These are phyloP conservation scores for Pseudoturritis turrita DNA, from an alignment of 345 rosid species.

Conservation along the genomic window DNA sequence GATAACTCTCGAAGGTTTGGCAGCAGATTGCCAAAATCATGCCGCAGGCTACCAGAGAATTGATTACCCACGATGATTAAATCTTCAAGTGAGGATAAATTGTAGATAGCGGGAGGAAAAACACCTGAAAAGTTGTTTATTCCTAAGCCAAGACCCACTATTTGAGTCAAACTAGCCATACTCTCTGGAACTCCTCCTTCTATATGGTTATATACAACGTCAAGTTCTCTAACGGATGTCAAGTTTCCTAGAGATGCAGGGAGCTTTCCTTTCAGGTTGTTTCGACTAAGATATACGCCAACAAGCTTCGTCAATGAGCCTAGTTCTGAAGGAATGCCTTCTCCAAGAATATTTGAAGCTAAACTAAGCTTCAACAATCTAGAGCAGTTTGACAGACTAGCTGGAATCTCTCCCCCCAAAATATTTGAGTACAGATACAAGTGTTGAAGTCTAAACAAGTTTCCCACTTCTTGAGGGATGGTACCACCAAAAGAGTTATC, in stretches of 20 bases:
- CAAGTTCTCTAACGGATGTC: neutral
- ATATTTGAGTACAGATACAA: neutral
- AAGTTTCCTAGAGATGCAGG: slow-evolving; percentile 18
- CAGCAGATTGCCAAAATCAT: neutral
- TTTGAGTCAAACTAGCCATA: neutral
- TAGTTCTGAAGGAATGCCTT: neutral
- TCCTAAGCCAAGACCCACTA: neutral
- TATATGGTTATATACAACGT: neutral
- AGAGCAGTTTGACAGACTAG: neutral
- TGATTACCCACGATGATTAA: neutral
- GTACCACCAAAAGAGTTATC: neutral
- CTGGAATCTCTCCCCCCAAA: neutral
- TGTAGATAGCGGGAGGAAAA: neutral
- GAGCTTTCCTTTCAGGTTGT: neutral
- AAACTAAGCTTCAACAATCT: neutral
- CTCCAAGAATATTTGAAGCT: neutral
- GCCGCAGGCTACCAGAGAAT: neutral
- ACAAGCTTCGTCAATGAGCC: slow-evolving; percentile 6
- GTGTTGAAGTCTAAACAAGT: neutral
- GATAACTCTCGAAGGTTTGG: neutral
- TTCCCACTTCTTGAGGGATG: slow-evolving; percentile 10
- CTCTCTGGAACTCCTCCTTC: neutral
- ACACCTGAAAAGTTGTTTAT: neutral
- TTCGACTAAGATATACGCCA: neutral
- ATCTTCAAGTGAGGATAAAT: neutral